A percentile compares a stretch with the other conserved stretches of the same genome.
These are phyloP conservation scores for Aspergillus clavatus DNA, from an alignment of 2,329 filamentous ascomycete genomes.

Conservation along the genomic window DNA sequence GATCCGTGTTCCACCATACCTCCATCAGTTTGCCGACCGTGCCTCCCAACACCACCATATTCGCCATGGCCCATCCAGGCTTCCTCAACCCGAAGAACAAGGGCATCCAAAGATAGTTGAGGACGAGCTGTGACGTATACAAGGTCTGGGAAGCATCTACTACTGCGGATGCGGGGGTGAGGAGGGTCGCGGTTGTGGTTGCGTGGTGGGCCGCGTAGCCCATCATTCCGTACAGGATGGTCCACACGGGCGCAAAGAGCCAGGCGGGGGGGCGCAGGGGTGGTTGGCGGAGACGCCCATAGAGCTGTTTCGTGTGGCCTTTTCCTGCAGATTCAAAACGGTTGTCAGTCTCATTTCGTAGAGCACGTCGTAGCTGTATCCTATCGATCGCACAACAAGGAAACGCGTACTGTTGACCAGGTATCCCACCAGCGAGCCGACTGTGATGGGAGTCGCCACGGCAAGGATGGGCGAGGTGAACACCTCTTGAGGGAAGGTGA, in stretches of 20 bases:
- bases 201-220: constrained; percentile 84
- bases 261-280: constrained; percentile 53
- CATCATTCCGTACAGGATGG: constrained; percentile 63
- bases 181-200: constrained; percentile 58
- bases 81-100: constrained; percentile 78
- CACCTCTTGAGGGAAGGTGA: constrained; percentile 26
- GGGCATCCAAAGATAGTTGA: constrained; percentile 89
- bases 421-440: constrained; percentile 26
- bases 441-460: constrained; percentile 24
- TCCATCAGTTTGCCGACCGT: constrained; percentile 69
- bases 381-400: not conserved
- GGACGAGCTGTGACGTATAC: constrained; percentile 77
- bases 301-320: constrained; percentile 31
- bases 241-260: constrained; percentile 58
- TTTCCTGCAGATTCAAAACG: constrained; percentile 20
- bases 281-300: constrained; percentile 40
- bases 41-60: constrained; percentile 69
- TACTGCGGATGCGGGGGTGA: constrained; percentile 39
- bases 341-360: not conserved
- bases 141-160: constrained; percentile 69
- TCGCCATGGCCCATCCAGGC: constrained; percentile 67
- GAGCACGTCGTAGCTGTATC: not conserved
- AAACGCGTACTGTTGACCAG: constrained; percentile 25
- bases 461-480: constrained; percentile 29
- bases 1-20: constrained; percentile 70